A percentile compares a stretch with the other conserved stretches of the same genome.
Evolutionary conservation across 305 asterid species (phyloP).

Genomic region (Fraxinus nigra): DNA sequence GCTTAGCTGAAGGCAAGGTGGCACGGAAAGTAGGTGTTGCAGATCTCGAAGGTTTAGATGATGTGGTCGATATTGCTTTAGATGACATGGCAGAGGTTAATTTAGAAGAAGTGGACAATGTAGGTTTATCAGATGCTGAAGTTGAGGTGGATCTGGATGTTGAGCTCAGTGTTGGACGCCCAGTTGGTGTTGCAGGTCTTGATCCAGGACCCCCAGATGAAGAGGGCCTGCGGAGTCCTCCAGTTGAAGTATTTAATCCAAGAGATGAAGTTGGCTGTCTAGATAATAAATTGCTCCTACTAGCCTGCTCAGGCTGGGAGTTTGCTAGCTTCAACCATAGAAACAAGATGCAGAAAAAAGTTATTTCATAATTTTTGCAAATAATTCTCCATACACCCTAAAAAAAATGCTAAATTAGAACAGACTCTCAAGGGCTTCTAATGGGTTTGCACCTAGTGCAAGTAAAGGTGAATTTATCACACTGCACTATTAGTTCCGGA

Average conservation of each 20-base stretch:
- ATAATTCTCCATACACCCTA: constrained; percentile 6
- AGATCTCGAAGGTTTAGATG: constrained; percentile 63
- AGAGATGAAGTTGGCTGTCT: constrained; percentile 58
- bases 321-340: constrained; percentile 62
- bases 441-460: not conserved
- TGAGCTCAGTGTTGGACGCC: constrained; percentile 65
- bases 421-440: not conserved
- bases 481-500: not conserved
- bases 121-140: constrained; percentile 47
- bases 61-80: constrained; percentile 36
- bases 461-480: not conserved
- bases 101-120: constrained; percentile 37
- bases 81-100: constrained; percentile 49
- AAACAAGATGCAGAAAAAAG: constrained; percentile 27
- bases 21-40: constrained; percentile 49
- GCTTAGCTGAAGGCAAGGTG: constrained; percentile 53
- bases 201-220: constrained; percentile 87
- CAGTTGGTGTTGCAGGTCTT: constrained; percentile 88
- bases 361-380: constrained; percentile 8
- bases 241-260: constrained; percentile 68
- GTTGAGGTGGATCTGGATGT: constrained; percentile 50
- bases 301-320: constrained; percentile 63
- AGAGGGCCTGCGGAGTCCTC: constrained; percentile 81
- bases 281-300: constrained; percentile 62
- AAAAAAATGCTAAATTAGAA: not conserved